phyloP scores from a whole-genome alignment of 2,329 filamentous ascomycete genomes.

The Trichophyton verrucosum region DNA sequence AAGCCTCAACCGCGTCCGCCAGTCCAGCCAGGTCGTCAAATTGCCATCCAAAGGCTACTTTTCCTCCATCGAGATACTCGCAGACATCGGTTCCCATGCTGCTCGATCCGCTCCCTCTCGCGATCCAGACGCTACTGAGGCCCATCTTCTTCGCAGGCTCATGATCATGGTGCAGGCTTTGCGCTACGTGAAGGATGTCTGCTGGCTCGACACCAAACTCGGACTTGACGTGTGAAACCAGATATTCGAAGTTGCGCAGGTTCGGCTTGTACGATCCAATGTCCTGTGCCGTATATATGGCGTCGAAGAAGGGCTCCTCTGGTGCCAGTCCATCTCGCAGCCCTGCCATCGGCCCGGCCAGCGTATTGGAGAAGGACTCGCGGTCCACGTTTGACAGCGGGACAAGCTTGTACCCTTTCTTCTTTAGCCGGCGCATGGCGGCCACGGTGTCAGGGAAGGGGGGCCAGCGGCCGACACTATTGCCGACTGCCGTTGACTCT shows the following conservation, averaged over 20 bases:
- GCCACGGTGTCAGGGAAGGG: constrained; percentile 46
- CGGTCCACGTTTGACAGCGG: constrained; percentile 47
- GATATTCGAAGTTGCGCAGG: constrained; percentile 51
- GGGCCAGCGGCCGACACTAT: constrained; percentile 40
- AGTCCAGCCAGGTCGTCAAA: constrained; percentile 49
- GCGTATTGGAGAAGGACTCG: constrained; percentile 38
- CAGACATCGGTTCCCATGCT: constrained; percentile 35
- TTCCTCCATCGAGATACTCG: constrained; percentile 19
- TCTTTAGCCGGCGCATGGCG: constrained; percentile 38
- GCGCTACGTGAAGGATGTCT: constrained; percentile 54
- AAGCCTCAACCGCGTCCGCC: constrained; percentile 38
- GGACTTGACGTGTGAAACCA: constrained; percentile 42
- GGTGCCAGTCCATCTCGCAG: constrained; percentile 20
- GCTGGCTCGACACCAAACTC: constrained; percentile 46
- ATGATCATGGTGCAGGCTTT: constrained; percentile 56
- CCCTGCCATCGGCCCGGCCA: constrained; percentile 38
- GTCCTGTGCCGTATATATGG: constrained; percentile 56
- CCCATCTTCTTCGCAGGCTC: constrained; percentile 50
- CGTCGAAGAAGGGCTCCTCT: constrained; percentile 41
- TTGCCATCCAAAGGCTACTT: constrained; percentile 40
- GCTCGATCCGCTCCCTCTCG: constrained; percentile 32
- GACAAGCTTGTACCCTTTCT: constrained; percentile 41
- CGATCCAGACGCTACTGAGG: constrained; percentile 54
- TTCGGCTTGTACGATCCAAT: constrained; percentile 62
- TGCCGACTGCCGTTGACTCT: constrained; percentile 38